Conservation (phyloP, 2,329 filamentous ascomycete genomes). For the Colletotrichum phormii region DNA sequence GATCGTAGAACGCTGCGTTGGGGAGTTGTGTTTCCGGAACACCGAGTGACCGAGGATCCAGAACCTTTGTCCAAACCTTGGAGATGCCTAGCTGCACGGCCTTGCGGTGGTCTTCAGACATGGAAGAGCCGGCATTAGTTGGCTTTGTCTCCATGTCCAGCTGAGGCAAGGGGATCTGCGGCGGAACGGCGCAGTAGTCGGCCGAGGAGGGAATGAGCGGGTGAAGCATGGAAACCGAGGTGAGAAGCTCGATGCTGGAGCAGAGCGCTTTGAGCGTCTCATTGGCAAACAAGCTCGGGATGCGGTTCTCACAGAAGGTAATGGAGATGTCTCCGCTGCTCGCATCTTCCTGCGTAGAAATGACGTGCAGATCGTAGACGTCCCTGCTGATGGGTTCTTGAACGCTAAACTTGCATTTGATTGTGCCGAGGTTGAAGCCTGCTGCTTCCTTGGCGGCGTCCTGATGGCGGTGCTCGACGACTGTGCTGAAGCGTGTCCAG, state of each 20-base stretch:
- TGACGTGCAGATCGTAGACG: conserved; percentile 58
- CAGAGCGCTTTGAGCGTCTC: conserved; percentile 59
- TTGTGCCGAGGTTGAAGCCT: conserved; percentile 57
- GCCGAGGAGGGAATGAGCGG: conserved; percentile 56
- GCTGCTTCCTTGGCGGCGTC: conserved; percentile 52
- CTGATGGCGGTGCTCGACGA: conserved; percentile 63
- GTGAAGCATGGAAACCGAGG: conserved; percentile 58
- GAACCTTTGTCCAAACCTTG: conserved; percentile 56
- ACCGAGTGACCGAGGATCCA: conserved; percentile 52
- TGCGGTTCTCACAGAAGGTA: conserved; percentile 57
- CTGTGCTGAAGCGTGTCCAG: conserved; percentile 65
- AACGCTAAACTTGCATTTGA: conserved; percentile 57
- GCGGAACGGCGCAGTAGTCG: conserved; percentile 52
- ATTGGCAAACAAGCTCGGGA: conserved; percentile 55
- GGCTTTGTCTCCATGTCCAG: conserved; percentile 40
- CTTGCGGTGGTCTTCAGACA: conserved; percentile 54
- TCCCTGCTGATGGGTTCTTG: conserved; percentile 54
- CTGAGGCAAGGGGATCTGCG: conserved; percentile 55
- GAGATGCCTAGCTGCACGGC: conserved; percentile 56
- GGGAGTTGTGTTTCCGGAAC: conserved; percentile 56
- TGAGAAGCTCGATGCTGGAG: conserved; percentile 58
- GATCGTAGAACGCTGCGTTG: conserved; percentile 61
- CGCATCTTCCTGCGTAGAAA: conserved; percentile 51
- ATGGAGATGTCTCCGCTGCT: conserved; percentile 56
- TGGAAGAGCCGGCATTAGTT: conserved; percentile 40